phyloP scores from a whole-genome alignment of 306 rosid genomes.

The Cucumis cinereus region DNA sequence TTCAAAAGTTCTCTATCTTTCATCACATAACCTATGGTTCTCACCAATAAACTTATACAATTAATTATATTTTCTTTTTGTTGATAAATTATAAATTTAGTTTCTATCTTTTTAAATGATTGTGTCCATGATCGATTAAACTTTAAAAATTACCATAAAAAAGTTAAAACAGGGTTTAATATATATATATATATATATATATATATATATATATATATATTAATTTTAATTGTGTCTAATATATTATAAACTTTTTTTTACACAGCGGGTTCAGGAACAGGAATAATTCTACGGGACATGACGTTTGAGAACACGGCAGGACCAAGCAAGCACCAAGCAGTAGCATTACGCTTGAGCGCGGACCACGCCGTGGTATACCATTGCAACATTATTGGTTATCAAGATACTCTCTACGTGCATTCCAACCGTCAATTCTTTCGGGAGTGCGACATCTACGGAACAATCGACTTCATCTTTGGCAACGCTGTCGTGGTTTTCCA shows the following conservation, averaged over 20 bases:
- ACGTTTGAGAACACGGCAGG: conserved; percentile 82
- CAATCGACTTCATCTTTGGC: conserved; percentile 76
- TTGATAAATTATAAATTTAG: too few species aligned
- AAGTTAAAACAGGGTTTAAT: too few species aligned
- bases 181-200: too few species aligned
- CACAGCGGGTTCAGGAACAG: conserved; percentile 71
- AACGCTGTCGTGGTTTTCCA: conserved; percentile 87
- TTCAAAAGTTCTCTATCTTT: background rate
- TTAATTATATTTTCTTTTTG: too few species aligned
- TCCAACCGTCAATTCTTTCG: conserved; percentile 83
- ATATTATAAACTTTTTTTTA: too few species aligned
- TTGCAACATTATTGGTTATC: conserved; percentile 60
- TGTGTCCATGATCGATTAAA: too few species aligned
- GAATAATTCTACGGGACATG: conserved; percentile 71
- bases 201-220: too few species aligned
- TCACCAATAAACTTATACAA: too few species aligned
- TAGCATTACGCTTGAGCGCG: conserved; percentile 72
- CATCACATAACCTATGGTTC: background rate
- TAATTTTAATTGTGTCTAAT: too few species aligned
- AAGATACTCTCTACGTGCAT: conserved; percentile 73
- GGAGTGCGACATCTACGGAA: conserved; percentile 64
- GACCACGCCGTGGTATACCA: conserved; percentile 79
- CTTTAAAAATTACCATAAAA: too few species aligned
- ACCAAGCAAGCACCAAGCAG: conserved; percentile 72
- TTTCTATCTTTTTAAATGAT: too few species aligned